phyloP scores from a whole-genome alignment of 2,329 filamentous ascomycete genomes.

The Phialophora tarda region DNA sequence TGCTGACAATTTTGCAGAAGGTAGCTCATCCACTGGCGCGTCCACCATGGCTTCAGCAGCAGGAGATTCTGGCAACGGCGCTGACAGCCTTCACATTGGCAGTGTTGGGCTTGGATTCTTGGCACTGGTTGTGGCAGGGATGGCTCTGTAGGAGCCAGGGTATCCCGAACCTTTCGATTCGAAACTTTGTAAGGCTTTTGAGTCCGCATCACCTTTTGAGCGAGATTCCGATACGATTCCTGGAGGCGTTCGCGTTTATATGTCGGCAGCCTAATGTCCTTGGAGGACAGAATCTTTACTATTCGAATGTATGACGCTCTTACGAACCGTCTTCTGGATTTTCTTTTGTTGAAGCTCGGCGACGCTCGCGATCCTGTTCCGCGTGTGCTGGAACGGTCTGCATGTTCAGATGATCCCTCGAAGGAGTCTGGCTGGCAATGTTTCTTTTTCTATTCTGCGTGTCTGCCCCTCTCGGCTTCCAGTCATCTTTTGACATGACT shows the following conservation, averaged over 20 bases:
- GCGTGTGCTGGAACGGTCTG: background rate
- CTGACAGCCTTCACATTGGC: conserved; percentile 26
- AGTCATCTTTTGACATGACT: background rate
- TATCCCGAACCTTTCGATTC: background rate
- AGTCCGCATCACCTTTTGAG: conserved; percentile 13
- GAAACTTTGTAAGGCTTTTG: conserved; percentile 8
- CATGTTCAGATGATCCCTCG: too few relatives aligned
- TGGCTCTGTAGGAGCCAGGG: conserved; percentile 31
- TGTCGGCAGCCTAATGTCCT: conserved; percentile 4
- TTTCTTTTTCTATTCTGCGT: background rate
- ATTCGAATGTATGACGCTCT: background rate
- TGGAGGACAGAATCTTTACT: conserved; percentile 3
- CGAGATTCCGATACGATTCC: conserved; percentile 6
- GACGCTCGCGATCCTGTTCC: background rate
- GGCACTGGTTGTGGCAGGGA: conserved; percentile 37
- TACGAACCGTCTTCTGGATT: background rate
- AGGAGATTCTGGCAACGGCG: conserved; percentile 25
- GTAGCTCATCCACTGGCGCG: conserved; percentile 25
- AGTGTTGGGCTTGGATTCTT: conserved; percentile 34
- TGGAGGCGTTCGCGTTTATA: conserved; percentile 1
- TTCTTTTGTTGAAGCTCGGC: background rate
- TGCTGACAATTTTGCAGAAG: conserved; percentile 13
- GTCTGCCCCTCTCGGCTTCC: background rate
- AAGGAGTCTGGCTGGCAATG: background rate
- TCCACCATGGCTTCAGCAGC: conserved; percentile 26